These are phyloP conservation scores for Plectranthus barbatus DNA, from an alignment of 257 asterid genomes.

Conservation along the genomic window DNA sequence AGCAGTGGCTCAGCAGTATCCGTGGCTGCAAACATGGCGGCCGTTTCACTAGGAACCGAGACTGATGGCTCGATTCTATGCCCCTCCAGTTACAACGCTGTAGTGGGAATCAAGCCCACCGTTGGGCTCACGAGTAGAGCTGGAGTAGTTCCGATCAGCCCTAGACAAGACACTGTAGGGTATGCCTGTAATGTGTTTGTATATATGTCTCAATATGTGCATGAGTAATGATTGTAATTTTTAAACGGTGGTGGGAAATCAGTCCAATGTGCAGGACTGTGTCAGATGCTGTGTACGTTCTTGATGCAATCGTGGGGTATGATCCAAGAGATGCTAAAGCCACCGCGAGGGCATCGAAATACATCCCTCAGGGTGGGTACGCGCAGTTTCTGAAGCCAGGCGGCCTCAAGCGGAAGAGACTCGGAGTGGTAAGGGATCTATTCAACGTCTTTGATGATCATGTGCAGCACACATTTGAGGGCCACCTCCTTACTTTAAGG, in stretches of 20 bases:
- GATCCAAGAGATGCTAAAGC: conserved; percentile 43
- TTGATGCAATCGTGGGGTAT: conserved; percentile 52
- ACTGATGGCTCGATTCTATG: conserved; percentile 59
- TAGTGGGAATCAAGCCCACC: conserved; percentile 64
- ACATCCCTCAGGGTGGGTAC: conserved; percentile 51
- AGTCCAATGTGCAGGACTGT: conserved; percentile 58
- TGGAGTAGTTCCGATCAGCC: conserved; percentile 53
- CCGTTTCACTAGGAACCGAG: conserved; percentile 55
- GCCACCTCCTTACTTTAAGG: conserved; percentile 42
- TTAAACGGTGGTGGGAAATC: background rate
- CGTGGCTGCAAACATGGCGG: conserved; percentile 57
- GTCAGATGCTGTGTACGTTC: conserved; percentile 51
- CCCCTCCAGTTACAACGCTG: conserved; percentile 47
- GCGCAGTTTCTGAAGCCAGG: conserved; percentile 42
- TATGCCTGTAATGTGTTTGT: conserved; percentile 19
- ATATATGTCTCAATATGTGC: background rate
- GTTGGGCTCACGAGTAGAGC: conserved; percentile 66
- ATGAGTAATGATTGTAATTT: background rate
- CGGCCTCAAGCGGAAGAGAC: conserved; percentile 50
- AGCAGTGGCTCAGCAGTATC: conserved; percentile 74
- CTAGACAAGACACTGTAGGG: conserved; percentile 68
- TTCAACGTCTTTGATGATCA: conserved; percentile 8
- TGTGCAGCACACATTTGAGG: conserved; percentile 21
- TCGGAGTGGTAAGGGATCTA: conserved; percentile 53
- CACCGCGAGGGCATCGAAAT: conserved; percentile 34